Evolutionary conservation across 106 monocot genomes (phyloP).

Genomic region (Allium cepa): DNA sequence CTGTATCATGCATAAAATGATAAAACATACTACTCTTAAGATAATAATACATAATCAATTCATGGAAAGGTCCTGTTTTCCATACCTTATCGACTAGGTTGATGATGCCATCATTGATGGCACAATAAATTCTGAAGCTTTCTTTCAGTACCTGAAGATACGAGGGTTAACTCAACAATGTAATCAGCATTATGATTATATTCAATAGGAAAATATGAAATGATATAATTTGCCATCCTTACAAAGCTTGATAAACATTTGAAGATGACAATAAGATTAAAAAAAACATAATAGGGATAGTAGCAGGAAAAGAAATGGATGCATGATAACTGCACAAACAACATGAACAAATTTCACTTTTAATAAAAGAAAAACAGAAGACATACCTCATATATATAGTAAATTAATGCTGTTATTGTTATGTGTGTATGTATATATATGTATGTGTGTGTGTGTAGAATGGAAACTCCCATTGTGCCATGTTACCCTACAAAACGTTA

Average conservation of each 20-base stretch:
- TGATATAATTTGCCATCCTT: no score
- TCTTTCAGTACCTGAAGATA: constrained; percentile 85
- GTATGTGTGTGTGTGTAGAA: no score
- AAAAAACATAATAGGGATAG: no score
- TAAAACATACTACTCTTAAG: background rate
- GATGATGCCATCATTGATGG: constrained; percentile 99
- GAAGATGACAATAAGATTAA: no score
- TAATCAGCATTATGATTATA: background rate
- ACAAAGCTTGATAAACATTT: no score
- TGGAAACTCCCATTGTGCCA: no score
- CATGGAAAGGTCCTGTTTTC: background rate
- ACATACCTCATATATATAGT: no score
- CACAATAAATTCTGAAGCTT: constrained; percentile 94
- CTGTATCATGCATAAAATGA: constrained; percentile 21
- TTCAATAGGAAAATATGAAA: no score
- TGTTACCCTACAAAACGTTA: no score
- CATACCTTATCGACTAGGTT: constrained; percentile 96
- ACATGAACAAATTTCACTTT: background rate
- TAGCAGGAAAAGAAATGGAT: no score
- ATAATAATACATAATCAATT: background rate
- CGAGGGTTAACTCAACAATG: background rate
- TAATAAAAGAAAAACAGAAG: background rate
- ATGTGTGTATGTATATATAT: no score
- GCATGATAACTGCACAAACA: background rate
- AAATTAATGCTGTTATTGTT: no score